phyloP scores from a whole-genome alignment of 306 rosid species.

The Hippophae gyantsensis region DNA sequence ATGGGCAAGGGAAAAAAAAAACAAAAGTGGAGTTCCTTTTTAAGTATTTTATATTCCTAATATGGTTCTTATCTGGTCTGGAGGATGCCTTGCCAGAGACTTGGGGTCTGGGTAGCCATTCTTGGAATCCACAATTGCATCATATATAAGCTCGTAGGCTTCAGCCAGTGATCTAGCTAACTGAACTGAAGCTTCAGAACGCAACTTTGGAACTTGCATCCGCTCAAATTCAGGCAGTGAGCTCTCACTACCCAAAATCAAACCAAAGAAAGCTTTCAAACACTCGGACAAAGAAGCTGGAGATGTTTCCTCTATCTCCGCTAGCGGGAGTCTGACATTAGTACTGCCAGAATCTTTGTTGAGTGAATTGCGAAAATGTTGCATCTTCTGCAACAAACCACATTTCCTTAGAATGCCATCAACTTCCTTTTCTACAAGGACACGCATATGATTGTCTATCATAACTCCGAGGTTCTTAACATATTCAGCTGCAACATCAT shows the following conservation, averaged over 20 bases:
- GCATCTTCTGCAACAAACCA: conserved; percentile 69
- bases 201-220: conserved; percentile 85
- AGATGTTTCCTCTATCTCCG: conserved; percentile 60
- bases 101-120: conserved; percentile 80
- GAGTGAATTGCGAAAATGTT: conserved; percentile 36
- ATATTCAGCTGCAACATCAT: conserved; percentile 68
- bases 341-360: conserved; percentile 29
- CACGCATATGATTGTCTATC: conserved; percentile 56
- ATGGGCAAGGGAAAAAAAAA: conserved; percentile 4
- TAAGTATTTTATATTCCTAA: conserved; percentile 57
- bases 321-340: conserved; percentile 38
- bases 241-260: conserved; percentile 79
- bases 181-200: conserved; percentile 74
- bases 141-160: conserved; percentile 65
- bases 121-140: conserved; percentile 76
- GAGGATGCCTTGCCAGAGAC: conserved; percentile 95
- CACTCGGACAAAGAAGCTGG: conserved; percentile 61
- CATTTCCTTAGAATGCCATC: conserved; percentile 61
- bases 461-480: conserved; percentile 63
- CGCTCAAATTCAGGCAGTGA: conserved; percentile 89
- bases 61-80: conserved; percentile 94
- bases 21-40: conserved; percentile 2
- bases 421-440: conserved; percentile 75
- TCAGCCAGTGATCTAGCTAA: conserved; percentile 76
- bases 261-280: conserved; percentile 73